Evolutionary conservation across 75 land plant species (phyloP), one percentile per base, ranked within the genome.

Genomic region (Pinus albicaulis): DNA sequence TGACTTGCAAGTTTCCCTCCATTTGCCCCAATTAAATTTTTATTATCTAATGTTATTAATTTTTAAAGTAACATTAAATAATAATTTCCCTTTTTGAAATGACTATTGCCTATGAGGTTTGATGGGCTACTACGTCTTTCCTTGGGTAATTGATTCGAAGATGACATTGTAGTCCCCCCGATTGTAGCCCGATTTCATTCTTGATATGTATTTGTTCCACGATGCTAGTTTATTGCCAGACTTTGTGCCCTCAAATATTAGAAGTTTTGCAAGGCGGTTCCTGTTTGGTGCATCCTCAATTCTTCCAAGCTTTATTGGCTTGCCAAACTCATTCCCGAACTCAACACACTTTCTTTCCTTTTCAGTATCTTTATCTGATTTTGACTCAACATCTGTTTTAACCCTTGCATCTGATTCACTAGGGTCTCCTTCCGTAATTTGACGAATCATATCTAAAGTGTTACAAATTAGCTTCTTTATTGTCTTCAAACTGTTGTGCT

Each of bases 251-350:
- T 94, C 88, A 79, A 97, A 92, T 82, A 98, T 80, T 7, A 97
- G 68, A 31, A 31, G 31, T 31, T 31, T 31, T 31, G 31, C 31
- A 31, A 31, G 31, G 31, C 31, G 31, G 31, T 85, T 86, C 55
- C 99, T 86, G 78, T 97, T 97, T 12, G 94, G 76, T 80, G 99
- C 98, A 89, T 97, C 99, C 76, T 97, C 99, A 84, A 97, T 85
- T 62, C 94, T 94, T 24, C 99, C 98, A 76, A 97, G 92, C 31
- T 31, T 31, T 31, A 31, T 31, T 31, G 31, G 2, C 31, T 31
- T 31, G 31, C 31, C 31, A 31, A 94, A 97, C 76, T 97, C 95
- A 59, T 92, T 97, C 98, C 99, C 94, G 83, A 97, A 97, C 31
- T 88, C 86, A 5, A 93, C 80, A 76, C 92, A 97, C 73, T 90